Conservation (phyloP, 2,329 filamentous ascomycete species). For the Penicillium nordicum region DNA sequence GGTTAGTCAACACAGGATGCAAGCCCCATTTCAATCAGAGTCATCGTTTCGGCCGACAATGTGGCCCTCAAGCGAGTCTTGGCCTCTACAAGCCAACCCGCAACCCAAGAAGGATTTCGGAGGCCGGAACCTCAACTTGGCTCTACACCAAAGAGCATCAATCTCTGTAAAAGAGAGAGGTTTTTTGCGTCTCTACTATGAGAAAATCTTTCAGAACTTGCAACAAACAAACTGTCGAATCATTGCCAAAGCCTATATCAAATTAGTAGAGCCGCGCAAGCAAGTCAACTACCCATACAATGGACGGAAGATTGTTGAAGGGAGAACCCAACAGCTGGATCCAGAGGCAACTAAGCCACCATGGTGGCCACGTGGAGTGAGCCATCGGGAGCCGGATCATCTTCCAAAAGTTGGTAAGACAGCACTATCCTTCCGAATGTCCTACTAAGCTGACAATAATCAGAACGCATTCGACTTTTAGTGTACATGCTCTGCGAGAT, state of each 20-base stretch:
- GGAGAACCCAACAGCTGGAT: conserved; percentile 30
- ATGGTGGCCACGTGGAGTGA: conserved; percentile 36
- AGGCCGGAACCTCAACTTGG: conserved; percentile 18
- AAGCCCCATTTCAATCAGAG: not conserved
- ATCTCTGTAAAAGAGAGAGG: conserved; percentile 25
- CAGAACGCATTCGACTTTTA: conserved; percentile 40
- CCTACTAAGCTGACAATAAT: not conserved
- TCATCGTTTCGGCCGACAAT: conserved; percentile 4
- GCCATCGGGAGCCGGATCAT: conserved; percentile 36
- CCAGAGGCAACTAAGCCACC: conserved; percentile 35
- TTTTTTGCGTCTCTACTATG: conserved; percentile 31
- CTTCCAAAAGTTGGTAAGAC: conserved; percentile 32
- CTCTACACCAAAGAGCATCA: conserved; percentile 22
- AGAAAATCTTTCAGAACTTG: conserved; percentile 33
- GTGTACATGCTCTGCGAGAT: conserved; percentile 42
- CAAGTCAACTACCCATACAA: conserved; percentile 39
- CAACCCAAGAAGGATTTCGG: conserved; percentile 5
- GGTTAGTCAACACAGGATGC: not conserved
- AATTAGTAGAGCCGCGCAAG: conserved; percentile 37
- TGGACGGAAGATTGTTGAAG: conserved; percentile 33
- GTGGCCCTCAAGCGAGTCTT: conserved; percentile 14
- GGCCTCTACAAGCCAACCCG: not conserved
- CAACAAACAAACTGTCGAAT: conserved; percentile 38
- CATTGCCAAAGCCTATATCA: conserved; percentile 36
- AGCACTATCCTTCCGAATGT: not conserved